Percentiles rank a stretch among this genome's conserved stretches.
These are phyloP conservation scores for Botrytis hyacinthi DNA, from an alignment of 2,329 filamentous ascomycete species.

Conservation along the genomic window DNA sequence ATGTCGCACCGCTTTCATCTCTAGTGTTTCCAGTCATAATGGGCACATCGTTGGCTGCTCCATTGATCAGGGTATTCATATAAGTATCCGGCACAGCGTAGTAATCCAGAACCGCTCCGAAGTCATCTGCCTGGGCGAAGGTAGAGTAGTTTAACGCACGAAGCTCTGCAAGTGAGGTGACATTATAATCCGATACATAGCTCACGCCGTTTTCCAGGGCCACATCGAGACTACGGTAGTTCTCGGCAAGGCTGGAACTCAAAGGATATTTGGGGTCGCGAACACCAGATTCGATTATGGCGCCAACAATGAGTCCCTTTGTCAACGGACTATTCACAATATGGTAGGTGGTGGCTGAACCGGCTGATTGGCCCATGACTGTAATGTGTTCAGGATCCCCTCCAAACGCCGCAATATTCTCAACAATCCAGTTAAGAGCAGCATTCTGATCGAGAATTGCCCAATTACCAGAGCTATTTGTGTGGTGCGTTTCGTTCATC, in stretches of 20 bases:
- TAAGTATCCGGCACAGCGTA: slow-evolving; percentile 31
- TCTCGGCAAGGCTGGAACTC: slow-evolving; percentile 27
- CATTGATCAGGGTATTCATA: slow-evolving; percentile 21
- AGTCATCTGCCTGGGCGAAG: not conserved
- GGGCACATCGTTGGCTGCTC: slow-evolving; percentile 40
- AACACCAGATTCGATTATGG: slow-evolving; percentile 35
- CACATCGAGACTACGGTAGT: slow-evolving; percentile 23
- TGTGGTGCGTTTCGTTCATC: slow-evolving; percentile 19
- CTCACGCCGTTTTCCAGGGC: slow-evolving; percentile 19
- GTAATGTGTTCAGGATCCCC: slow-evolving; percentile 43
- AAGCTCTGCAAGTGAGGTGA: slow-evolving; percentile 27
- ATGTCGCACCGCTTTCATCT: slow-evolving; percentile 28
- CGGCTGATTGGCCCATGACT: slow-evolving; percentile 45
- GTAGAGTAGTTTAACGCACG: not conserved
- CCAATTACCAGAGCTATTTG: slow-evolving; percentile 32
- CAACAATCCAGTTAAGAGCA: slow-evolving; percentile 56
- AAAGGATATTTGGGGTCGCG: slow-evolving; percentile 34
- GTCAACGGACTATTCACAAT: slow-evolving; percentile 35
- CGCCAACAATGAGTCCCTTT: slow-evolving; percentile 33
- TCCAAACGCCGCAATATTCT: slow-evolving; percentile 57
- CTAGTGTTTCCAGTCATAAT: slow-evolving; percentile 40
- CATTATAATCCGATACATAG: slow-evolving; percentile 27
- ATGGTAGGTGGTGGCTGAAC: slow-evolving; percentile 45
- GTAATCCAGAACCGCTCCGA: slow-evolving; percentile 27
- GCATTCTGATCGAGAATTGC: slow-evolving; percentile 60